Percentiles rank a stretch among this genome's conserved stretches.
Evolutionary conservation across 2,329 filamentous ascomycete species (phyloP).

Genomic region (Fusarium nanum): DNA sequence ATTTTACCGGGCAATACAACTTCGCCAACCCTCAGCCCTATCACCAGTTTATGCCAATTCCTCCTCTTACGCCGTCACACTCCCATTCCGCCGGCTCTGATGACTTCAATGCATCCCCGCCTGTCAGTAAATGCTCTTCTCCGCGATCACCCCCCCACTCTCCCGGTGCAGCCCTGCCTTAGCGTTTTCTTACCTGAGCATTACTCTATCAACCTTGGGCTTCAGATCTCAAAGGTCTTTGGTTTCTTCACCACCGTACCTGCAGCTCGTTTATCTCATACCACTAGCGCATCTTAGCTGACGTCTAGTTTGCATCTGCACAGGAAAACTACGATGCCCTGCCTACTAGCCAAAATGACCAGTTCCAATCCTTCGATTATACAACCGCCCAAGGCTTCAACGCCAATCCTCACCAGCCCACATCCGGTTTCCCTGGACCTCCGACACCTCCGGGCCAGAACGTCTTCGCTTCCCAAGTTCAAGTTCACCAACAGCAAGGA

Average conservation of each 20-base stretch:
- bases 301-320: slow-evolving; percentile 10
- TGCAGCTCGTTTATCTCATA: slow-evolving; percentile 29
- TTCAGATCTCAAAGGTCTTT: slow-evolving; percentile 18
- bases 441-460: slow-evolving; percentile 63
- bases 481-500: slow-evolving; percentile 40
- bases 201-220: slow-evolving; percentile 47
- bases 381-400: slow-evolving; percentile 52
- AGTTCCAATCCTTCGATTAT: slow-evolving; percentile 62
- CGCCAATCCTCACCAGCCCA: slow-evolving; percentile 48
- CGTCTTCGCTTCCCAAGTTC: slow-evolving; percentile 46
- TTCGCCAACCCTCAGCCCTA: slow-evolving; percentile 63
- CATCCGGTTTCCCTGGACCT: slow-evolving; percentile 57
- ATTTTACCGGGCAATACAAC: slow-evolving; percentile 62
- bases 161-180: slow-evolving; percentile 46
- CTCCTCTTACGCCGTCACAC: slow-evolving; percentile 66
- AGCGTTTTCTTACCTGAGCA: slow-evolving; percentile 51
- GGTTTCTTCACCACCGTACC: slow-evolving; percentile 22
- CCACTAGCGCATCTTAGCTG: slow-evolving; percentile 25
- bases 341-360: slow-evolving; percentile 56
- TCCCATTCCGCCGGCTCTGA: slow-evolving; percentile 66
- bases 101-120: slow-evolving; percentile 66
- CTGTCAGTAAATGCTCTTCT: slow-evolving; percentile 58
- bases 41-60: slow-evolving; percentile 65
- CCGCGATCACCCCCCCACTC: slow-evolving; percentile 44
- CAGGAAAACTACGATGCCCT: slow-evolving; percentile 64